These are phyloP conservation scores for Teunomyces funiuensis DNA, from an alignment of 805 yeast species.

Conservation along the genomic window DNA sequence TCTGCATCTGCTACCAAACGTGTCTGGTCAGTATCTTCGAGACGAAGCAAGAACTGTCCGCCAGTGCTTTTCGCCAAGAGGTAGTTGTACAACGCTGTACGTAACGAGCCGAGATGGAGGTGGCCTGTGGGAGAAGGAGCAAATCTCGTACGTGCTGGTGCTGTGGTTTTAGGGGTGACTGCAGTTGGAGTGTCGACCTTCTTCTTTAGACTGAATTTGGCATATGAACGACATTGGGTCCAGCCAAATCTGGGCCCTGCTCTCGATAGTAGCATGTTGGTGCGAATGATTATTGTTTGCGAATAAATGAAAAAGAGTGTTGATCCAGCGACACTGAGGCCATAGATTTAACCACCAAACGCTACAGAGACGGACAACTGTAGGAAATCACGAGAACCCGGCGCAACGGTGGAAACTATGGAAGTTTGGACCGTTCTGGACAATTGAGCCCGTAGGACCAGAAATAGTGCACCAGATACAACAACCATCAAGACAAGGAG, in stretches of 20 bases:
- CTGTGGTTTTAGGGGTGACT: conserved; percentile 34
- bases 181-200: conserved; percentile 12
- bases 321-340: too few species aligned
- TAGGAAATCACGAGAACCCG: too few species aligned
- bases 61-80: conserved; percentile 74
- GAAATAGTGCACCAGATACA: too few species aligned
- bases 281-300: background rate
- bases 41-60: conserved; percentile 76
- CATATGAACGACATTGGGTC: conserved; percentile 5
- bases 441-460: too few species aligned
- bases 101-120: conserved; percentile 86
- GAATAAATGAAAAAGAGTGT: too few species aligned
- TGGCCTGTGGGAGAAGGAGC: conserved; percentile 99
- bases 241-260: background rate
- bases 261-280: background rate
- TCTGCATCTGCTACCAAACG: conserved; percentile 83
- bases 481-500: too few species aligned
- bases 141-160: conserved; percentile 82
- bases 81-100: conserved; percentile 92
- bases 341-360: too few species aligned
- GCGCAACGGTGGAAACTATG: too few species aligned
- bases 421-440: too few species aligned
- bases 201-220: conserved; percentile 8
- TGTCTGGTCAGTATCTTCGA: conserved; percentile 91
- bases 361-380: too few species aligned